Conservation (phyloP, 176 grass and related monocot species). For the Chloris gayana region DNA sequence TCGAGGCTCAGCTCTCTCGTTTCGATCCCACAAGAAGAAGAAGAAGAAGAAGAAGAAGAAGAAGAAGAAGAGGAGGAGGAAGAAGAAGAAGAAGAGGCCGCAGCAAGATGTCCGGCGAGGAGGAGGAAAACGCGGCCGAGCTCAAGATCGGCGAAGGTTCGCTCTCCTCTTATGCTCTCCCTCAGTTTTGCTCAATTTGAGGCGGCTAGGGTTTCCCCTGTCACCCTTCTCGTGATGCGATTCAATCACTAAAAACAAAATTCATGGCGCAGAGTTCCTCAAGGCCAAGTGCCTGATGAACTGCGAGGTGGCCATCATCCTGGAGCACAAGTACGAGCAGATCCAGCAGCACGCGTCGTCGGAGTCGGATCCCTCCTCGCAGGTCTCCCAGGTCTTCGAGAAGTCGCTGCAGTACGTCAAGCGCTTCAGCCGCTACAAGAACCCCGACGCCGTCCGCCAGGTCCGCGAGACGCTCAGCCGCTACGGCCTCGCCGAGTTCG, state of each 20-base stretch:
- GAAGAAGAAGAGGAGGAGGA: too few species aligned
- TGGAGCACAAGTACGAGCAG: constrained; percentile 94
- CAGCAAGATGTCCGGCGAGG: constrained; percentile 71
- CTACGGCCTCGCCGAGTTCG: constrained; percentile 53
- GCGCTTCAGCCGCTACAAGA: constrained; percentile 97
- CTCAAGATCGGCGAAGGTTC: constrained; percentile 93
- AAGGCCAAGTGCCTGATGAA: constrained; percentile 98
- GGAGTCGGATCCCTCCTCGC: constrained; percentile 42
- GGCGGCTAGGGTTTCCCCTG: constrained; percentile 19
- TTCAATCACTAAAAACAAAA: not conserved
- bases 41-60: too few species aligned
- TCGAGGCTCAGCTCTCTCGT: too few species aligned
- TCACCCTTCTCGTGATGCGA: not conserved
- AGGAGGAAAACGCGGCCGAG: constrained; percentile 94
- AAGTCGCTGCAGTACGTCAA: constrained; percentile 95
- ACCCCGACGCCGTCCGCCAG: constrained; percentile 90
- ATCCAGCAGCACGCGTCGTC: constrained; percentile 78
- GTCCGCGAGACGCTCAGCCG: constrained; percentile 78
- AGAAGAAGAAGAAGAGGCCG: not conserved
- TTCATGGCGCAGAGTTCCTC: constrained; percentile 53
- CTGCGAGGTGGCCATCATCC: constrained; percentile 91
- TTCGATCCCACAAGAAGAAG: too few species aligned
- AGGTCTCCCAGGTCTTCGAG: constrained; percentile 87
- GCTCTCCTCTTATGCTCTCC: too few species aligned
- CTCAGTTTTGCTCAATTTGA: not conserved